Conservation (phyloP, 805 yeast species). For the Lipomyces starkeyi region DNA sequence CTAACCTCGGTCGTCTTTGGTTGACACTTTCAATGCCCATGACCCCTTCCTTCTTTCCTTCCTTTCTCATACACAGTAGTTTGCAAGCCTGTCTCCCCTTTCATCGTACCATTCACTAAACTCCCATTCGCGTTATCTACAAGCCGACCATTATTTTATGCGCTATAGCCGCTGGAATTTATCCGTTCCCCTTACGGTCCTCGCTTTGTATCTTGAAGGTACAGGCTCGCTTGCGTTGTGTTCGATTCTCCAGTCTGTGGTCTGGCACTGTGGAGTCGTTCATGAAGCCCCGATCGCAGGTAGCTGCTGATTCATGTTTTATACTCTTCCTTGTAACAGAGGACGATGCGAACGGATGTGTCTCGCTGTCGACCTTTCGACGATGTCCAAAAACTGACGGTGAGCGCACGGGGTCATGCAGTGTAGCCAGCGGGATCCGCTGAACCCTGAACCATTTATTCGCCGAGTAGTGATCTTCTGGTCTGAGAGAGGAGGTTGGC, state of each 20-base stretch:
- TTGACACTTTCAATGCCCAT: neutral
- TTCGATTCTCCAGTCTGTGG: neutral
- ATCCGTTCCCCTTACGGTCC: neutral
- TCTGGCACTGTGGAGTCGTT: neutral
- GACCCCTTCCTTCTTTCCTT: neutral
- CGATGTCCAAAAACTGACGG: neutral
- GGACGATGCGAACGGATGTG: constrained; percentile 1
- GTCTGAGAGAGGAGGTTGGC: neutral
- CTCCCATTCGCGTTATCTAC: neutral
- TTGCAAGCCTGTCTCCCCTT: neutral
- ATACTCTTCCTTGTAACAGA: neutral
- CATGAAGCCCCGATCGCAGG: neutral
- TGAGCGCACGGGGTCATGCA: neutral
- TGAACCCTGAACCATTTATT: constrained; percentile 1
- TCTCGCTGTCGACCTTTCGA: constrained; percentile 4
- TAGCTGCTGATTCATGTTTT: neutral
- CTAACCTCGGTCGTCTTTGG: neutral
- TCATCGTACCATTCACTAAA: neutral
- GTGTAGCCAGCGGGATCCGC: neutral
- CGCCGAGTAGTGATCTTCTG: neutral
- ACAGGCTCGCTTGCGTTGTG: constrained; percentile 9
- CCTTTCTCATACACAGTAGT: neutral
- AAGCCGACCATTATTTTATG: neutral
- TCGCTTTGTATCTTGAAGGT: neutral
- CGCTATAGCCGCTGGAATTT: constrained; percentile 8